These are phyloP conservation scores for Forsythia suspensa DNA, from an alignment of 257 asterid genomes.

Conservation along the genomic window DNA sequence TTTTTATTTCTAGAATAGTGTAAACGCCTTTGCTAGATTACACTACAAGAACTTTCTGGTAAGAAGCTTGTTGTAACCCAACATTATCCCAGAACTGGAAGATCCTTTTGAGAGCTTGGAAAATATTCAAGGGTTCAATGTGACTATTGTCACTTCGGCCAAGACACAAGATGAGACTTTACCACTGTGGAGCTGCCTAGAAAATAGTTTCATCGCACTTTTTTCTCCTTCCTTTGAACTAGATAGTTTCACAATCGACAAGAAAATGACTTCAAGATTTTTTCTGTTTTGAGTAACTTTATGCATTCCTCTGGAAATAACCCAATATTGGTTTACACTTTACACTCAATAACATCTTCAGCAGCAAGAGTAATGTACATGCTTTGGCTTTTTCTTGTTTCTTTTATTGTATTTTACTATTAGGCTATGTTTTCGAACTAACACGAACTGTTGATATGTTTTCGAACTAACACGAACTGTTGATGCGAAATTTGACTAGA, in stretches of 20 bases:
- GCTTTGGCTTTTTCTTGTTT: background rate
- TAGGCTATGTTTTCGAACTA: background rate
- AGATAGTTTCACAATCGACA: background rate
- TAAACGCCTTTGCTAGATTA: background rate
- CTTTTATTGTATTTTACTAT: background rate
- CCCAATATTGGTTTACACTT: background rate
- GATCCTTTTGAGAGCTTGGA: background rate
- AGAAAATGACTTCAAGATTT: background rate
- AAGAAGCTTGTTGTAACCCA: background rate
- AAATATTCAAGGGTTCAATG: background rate
- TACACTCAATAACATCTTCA: background rate
- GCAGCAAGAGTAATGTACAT: slow-evolving; percentile 1
- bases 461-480: background rate
- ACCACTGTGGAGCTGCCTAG: background rate
- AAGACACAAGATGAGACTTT: background rate
- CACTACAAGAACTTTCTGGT: background rate
- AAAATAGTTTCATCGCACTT: background rate
- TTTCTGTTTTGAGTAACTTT: background rate
- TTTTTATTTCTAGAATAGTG: background rate
- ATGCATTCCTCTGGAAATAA: background rate
- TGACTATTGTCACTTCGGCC: background rate
- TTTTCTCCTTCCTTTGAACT: background rate
- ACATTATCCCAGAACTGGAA: background rate
- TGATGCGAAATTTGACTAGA: slow-evolving; percentile 26
- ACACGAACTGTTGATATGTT: background rate